Evolutionary conservation across 352 stramenopile genomes (phyloP), one percentile per base, ranked within the genome.

Genomic region (Paralagenidium karlingii): DNA sequence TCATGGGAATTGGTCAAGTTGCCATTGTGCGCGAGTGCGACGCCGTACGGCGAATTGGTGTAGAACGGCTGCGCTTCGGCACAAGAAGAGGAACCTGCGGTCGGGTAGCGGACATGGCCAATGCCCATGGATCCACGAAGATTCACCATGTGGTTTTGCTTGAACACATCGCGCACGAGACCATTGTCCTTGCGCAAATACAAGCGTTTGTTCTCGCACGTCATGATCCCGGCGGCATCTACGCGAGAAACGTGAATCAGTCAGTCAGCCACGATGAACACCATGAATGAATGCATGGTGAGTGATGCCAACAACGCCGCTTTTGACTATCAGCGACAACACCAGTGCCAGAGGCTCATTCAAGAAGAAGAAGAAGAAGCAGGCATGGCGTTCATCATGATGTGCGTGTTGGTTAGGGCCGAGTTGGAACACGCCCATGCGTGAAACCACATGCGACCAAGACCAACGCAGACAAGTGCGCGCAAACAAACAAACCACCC

Each of bases 1-100:
- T 98, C 86, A 41, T 93, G 79, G 34, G 94, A 97, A 73, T 99
- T 99, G 30, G 94, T 98, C 19, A 99, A 68, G 64, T 99, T 99
- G 38, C 96, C 96, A 66, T 99, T 99, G 60, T 92, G 78, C 15
- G 94, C 96, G 18, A 99, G 82, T 32, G 92, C 91, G 26, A 99
- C 89, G 20, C 95, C 96, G 63, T 98, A 98, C 10, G 96, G 96
- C 55, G 92, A 99, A 77, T 99, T 99, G 16, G 94, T 98, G 77
- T 99, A 99, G 51, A 99, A 95, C 12, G 96, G 96, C 68, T 98
- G 93, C 34, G 90, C 87, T 56, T 97, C 86, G 6, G 68, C 85
- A 64, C 74, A 90, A 18, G 71, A 79, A 38, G 75, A 88, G 0
- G 74, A 87, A 31, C 95, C 95, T 1, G 95, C 94, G 7, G 95